Conservation (phyloP, 495 filamentous ascomycete genomes). For the Talaromyces stipitatus region DNA sequence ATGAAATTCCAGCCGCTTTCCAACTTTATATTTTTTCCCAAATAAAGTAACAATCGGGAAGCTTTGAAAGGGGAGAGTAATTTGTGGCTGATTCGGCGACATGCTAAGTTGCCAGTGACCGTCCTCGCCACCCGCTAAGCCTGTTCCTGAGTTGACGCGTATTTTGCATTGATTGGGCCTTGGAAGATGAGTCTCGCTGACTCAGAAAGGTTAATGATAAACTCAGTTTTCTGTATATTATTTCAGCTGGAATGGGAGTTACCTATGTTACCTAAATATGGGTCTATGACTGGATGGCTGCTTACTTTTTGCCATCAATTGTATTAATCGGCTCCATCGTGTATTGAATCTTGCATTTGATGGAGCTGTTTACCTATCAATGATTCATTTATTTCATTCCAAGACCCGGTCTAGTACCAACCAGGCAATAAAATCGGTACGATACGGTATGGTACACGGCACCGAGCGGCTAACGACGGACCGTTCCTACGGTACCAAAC, state of each 20-base stretch:
- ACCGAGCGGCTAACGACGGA: not conserved
- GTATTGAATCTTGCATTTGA: not conserved
- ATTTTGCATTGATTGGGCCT: not conserved
- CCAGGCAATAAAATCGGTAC: too few species aligned
- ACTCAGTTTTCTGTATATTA: not conserved
- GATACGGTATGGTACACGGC: not conserved
- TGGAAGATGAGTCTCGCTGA: not conserved
- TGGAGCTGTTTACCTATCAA: not conserved
- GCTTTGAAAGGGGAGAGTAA: too few species aligned
- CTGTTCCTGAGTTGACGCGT: not conserved
- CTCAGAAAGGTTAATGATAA: not conserved
- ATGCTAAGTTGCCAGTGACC: not conserved
- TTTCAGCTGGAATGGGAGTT: not conserved
- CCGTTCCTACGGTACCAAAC: constrained; percentile 2
- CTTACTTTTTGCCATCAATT: not conserved
- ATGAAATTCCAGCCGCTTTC: too few species aligned
- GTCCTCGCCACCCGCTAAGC: not conserved
- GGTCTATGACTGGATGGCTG: not conserved
- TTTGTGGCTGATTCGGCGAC: not conserved
- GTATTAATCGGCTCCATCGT: not conserved
- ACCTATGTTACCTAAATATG: not conserved
- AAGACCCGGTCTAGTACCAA: not conserved
- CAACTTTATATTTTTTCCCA: not conserved
- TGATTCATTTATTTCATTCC: not conserved
- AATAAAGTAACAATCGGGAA: not conserved